Base-by-base conservation (phyloP, 768 basidiomycete species). In the Naganishia vishniacii region DNA sequence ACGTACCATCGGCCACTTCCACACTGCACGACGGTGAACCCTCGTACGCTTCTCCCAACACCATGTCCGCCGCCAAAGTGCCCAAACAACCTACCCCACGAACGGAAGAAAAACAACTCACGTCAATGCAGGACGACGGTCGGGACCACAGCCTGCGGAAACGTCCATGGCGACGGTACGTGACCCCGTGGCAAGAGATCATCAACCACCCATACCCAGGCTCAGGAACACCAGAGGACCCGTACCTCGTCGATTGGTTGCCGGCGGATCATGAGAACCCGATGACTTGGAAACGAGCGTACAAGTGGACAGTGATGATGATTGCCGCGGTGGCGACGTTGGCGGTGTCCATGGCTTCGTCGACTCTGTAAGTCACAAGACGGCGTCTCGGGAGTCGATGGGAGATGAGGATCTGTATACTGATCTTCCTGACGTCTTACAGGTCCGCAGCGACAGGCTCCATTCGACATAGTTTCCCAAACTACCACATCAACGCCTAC, bases 241-340 rank as follows among this genome's bases (percentile, higher is more conserved):
- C 76, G 9, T 76, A 69, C 59, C 64, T 78, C 18, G 69, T 78
- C 29, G 76, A 73, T 47, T 77, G 75, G 77, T 45, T 74, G n/a
- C 53, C 59, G 9, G 70, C 61, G 2, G 63, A 64, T 44, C 59
- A 65, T 9, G 75, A 77, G 60, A 73, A 77, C 47, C 75, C 75
- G 3, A 73, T 73, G 63, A 65, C 65, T 31, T 75, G 74, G 75
- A 49, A 65, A 1, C 20, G 32, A 0, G 31, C 45, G 6, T 74
- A 71, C 64, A 77, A 77, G 48, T 77, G 75, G 75, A 42, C 59
- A 12, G 56, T 67, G 15, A 75, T 73, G 45, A 65, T 65, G 45
- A 48, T 71, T 9, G 75, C 68, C 31, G 64, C 69, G 8, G 64
- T 70, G 40, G 66, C 72, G 2, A 76, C 75, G 0, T 47, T 76